Conservation (phyloP, 257 asterid genomes). For the Gentiana macrophylla region DNA sequence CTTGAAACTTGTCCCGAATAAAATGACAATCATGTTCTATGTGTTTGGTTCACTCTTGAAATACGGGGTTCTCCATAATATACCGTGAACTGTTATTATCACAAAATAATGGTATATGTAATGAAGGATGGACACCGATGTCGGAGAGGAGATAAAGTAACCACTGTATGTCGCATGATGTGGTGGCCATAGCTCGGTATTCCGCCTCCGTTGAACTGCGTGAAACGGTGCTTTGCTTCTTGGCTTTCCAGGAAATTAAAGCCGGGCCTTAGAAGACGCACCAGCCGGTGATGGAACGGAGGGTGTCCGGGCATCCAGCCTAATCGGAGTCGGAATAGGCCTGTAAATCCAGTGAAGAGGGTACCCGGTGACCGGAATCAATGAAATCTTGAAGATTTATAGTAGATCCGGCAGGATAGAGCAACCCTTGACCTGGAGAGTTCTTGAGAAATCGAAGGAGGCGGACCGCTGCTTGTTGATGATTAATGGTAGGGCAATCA, state of each 20-base stretch:
- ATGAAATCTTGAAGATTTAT: no score
- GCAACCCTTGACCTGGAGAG: background rate
- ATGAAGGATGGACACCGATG: background rate
- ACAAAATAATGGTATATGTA: background rate
- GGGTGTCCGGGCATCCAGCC: background rate
- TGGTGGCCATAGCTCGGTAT: background rate
- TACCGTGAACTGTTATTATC: background rate
- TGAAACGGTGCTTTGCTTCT: background rate
- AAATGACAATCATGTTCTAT: background rate
- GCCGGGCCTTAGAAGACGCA: background rate
- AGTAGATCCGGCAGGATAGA: background rate
- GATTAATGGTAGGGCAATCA: background rate
- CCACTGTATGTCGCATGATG: background rate
- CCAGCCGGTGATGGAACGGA: background rate
- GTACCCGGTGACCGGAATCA: background rate
- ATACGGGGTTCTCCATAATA: background rate
- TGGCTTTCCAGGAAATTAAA: background rate
- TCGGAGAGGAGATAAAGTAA: background rate
- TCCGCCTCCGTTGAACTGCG: background rate
- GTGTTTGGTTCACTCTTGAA: conserved; percentile 1
- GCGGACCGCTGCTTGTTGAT: background rate
- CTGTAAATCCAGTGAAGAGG: background rate
- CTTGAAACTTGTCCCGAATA: background rate
- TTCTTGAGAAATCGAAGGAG: no score
- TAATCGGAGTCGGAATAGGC: background rate